These are phyloP conservation scores for Fusarium acutatum DNA, from an alignment of 2,329 filamentous ascomycete species.

Conservation along the genomic window DNA sequence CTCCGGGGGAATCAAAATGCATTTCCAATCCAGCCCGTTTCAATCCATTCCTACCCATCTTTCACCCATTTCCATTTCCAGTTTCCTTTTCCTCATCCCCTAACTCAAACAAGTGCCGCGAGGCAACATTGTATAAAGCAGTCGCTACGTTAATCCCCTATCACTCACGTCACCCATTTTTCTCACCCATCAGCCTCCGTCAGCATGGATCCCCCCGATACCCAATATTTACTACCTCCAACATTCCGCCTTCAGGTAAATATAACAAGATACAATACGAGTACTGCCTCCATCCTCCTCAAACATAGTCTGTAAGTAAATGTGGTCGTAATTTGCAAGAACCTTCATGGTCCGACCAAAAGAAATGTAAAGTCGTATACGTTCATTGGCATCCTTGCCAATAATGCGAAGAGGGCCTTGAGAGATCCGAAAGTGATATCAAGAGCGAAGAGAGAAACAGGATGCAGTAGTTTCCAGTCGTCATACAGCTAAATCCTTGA, in stretches of 20 bases:
- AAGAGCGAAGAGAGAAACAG: conserved; percentile 10
- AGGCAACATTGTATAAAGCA: conserved; percentile 57
- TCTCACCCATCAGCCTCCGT: conserved; percentile 4
- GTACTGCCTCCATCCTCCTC: conserved; percentile 24
- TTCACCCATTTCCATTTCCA: not conserved
- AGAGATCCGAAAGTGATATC: conserved; percentile 3
- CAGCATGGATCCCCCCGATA: conserved; percentile 22
- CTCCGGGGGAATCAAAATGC: conserved; percentile 37
- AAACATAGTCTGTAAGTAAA: conserved; percentile 37
- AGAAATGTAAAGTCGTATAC: conserved; percentile 26
- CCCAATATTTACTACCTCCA: not conserved
- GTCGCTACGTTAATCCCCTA: conserved; percentile 27
- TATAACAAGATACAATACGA: conserved; percentile 8
- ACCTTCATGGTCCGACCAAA: conserved; percentile 14
- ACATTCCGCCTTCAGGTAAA: not conserved
- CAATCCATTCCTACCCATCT: not conserved
- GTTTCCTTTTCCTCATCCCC: conserved; percentile 8
- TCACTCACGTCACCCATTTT: conserved; percentile 25
- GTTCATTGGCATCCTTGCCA: conserved; percentile 1
- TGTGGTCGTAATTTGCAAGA: conserved; percentile 13
- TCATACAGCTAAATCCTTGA: not conserved
- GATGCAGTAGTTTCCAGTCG: not conserved
- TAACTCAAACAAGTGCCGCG: conserved; percentile 53
- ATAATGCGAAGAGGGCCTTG: not conserved
- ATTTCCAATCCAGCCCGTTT: conserved; percentile 10